phyloP scores from a whole-genome alignment of 305 asterid species.

The Solanum hybrid region DNA sequence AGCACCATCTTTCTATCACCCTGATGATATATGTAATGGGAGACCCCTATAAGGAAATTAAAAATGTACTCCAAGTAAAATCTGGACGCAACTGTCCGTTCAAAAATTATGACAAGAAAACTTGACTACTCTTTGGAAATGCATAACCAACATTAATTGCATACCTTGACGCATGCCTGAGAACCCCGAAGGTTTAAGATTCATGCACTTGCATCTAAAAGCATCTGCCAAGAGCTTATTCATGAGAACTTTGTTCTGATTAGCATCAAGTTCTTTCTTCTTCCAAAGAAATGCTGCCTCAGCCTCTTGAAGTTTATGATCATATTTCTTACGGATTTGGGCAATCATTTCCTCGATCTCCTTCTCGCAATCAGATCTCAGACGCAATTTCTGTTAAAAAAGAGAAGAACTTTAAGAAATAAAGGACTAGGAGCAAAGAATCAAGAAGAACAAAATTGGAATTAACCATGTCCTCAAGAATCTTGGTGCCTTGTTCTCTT shows the following conservation, averaged over 20 bases:
- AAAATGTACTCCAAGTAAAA: background rate
- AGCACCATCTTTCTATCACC: background rate
- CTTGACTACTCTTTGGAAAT: background rate
- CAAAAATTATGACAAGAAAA: background rate
- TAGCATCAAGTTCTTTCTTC: constrained; percentile 29
- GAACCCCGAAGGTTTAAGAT: constrained; percentile 37
- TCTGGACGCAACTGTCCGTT: background rate
- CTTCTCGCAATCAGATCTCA: constrained; percentile 43
- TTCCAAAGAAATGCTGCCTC: constrained; percentile 23
- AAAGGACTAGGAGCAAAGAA: background rate
- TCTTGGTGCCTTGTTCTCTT: constrained; percentile 24
- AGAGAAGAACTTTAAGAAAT: background rate
- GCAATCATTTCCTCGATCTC: constrained; percentile 46
- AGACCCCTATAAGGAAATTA: background rate
- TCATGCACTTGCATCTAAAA: constrained; percentile 58
- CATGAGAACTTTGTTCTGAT: constrained; percentile 29
- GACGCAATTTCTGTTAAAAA: constrained; percentile 35
- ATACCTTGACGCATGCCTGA: constrained; percentile 51
- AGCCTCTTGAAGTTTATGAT: constrained; percentile 37
- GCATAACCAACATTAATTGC: background rate
- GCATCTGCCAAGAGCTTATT: constrained; percentile 48
- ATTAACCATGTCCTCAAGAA: constrained; percentile 36
- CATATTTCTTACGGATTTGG: constrained; percentile 37
- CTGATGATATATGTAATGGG: background rate
- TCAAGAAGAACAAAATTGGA: constrained; percentile 8